Evolutionary conservation across 306 rosid species (phyloP).

Genomic region (Prunus dulcis): DNA sequence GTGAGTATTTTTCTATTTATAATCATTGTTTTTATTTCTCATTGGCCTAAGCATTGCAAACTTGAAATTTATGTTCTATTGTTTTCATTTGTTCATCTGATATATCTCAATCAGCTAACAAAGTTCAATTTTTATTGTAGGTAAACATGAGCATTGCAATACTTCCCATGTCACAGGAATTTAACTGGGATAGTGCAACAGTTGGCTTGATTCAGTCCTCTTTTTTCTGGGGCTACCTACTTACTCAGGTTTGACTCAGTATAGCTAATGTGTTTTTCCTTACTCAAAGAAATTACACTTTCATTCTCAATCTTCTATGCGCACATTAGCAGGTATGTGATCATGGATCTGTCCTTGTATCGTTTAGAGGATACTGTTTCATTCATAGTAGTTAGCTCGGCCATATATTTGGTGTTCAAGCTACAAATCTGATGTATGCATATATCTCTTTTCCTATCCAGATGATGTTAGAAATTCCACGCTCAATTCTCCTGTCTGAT

Average conservation of each 20-base stretch:
- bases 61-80: not conserved
- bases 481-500: conserved; percentile 27
- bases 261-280: conserved; percentile 6
- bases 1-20: conserved; percentile 52
- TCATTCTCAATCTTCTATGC: conserved; percentile 16
- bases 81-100: not conserved
- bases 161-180: conserved; percentile 92
- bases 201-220: conserved; percentile 96
- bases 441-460: not conserved
- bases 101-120: conserved; percentile 20
- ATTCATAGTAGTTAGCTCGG: not conserved
- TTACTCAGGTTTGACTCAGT: conserved; percentile 73
- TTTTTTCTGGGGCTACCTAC: conserved; percentile 96
- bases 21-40: not conserved
- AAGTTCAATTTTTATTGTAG: conserved; percentile 29
- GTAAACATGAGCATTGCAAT: conserved; percentile 99
- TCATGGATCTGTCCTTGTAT: not conserved
- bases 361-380: not conserved
- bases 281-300: not conserved
- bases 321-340: not conserved
- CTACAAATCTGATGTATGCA: not conserved
- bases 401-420: conserved; percentile 16
- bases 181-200: conserved; percentile 90
- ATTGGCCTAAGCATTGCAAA: not conserved
- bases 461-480: not conserved